These are phyloP conservation scores for Blastomyces gilchristii DNA, from an alignment of 2,329 filamentous ascomycete species.

Conservation along the genomic window DNA sequence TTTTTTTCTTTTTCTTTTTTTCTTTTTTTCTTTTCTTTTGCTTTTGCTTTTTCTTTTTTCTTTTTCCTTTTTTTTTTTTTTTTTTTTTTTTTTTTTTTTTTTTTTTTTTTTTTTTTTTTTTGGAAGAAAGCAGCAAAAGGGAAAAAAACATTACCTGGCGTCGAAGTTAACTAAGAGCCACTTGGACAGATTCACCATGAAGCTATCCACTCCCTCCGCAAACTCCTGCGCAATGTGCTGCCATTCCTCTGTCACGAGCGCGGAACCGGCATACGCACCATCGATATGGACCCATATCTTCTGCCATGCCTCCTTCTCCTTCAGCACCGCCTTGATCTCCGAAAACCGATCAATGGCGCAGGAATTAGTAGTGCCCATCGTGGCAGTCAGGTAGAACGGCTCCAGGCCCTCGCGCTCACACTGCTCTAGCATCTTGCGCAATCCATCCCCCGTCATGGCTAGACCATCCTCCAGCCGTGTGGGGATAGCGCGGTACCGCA, in stretches of 20 bases:
- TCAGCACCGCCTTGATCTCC: conserved; percentile 51
- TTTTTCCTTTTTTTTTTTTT: too few species aligned
- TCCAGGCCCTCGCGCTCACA: conserved; percentile 60
- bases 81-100: too few species aligned
- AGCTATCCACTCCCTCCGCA: conserved; percentile 61
- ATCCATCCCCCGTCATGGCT: conserved; percentile 55
- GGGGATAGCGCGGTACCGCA: conserved; percentile 63
- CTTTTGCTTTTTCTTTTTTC: too few species aligned
- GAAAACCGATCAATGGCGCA: conserved; percentile 77
- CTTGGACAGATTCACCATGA: conserved; percentile 96
- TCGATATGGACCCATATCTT: conserved; percentile 86
- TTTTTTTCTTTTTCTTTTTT: too few species aligned
- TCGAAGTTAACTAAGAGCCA: conserved; percentile 95
- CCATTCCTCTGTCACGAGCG: conserved; percentile 71
- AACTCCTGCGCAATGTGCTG: conserved; percentile 56
- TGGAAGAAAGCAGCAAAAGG: too few species aligned
- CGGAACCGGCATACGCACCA: conserved; percentile 81
- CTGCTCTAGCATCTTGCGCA: conserved; percentile 53
- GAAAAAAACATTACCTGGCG: conserved; percentile 34
- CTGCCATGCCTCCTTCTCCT: conserved; percentile 38
- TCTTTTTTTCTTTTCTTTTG: too few species aligned
- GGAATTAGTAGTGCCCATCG: conserved; percentile 76
- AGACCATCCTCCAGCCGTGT: conserved; percentile 55
- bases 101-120: too few species aligned
- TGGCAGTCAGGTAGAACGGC: conserved; percentile 78